Conservation (phyloP, 148 eudicot species). For the Chenopodium suecicum region DNA sequence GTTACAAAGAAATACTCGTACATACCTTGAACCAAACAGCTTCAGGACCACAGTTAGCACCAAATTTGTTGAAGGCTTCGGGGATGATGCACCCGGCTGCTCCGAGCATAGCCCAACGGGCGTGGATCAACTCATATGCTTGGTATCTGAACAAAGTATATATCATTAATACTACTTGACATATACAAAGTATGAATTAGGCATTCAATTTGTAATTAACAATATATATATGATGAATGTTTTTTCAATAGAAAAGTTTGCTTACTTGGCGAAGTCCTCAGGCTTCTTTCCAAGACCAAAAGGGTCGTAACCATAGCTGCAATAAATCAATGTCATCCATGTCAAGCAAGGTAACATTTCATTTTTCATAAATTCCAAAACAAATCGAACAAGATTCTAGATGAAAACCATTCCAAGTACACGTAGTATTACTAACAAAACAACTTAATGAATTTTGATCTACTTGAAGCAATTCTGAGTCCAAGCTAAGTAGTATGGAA, state of each 20-base stretch:
- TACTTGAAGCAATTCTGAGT: too few relatives aligned
- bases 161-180: background rate
- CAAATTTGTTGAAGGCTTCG: constrained; percentile 97
- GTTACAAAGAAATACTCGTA: background rate
- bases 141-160: constrained; percentile 54
- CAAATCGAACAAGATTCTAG: background rate
- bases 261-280: constrained; percentile 92
- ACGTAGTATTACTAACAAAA: too few relatives aligned
- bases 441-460: background rate
- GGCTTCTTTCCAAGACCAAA: constrained; percentile 99
- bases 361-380: background rate
- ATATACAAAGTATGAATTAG: background rate
- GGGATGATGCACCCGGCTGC: constrained; percentile 96
- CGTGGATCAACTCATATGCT: constrained; percentile 86
- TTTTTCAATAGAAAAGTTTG: background rate
- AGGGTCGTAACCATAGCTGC: constrained; percentile 99
- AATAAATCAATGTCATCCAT: background rate
- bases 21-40: constrained; percentile 99
- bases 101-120: constrained; percentile 98
- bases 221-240: too few relatives aligned
- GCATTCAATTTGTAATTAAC: too few relatives aligned
- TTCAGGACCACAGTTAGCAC: constrained; percentile 99
- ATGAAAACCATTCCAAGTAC: too few relatives aligned
- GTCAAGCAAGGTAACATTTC: background rate
- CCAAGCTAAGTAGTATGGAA: background rate